Percentiles rank a stretch among this genome's conserved stretches.
These are phyloP conservation scores for Phytophthora hibernalis DNA, from an alignment of 352 stramenopile genomes.

Conservation along the genomic window DNA sequence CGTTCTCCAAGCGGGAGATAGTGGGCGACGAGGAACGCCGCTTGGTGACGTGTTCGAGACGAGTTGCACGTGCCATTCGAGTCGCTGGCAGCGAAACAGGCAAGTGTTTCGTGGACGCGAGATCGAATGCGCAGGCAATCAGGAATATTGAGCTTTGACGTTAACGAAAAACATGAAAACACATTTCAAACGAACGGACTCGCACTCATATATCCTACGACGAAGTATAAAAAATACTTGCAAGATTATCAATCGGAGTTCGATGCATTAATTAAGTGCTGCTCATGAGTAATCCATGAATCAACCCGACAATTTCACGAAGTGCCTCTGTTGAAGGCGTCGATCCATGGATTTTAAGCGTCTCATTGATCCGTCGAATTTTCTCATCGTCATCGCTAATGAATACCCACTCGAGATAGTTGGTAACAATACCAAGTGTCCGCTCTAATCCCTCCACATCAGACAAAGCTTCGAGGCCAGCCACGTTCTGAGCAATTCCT, in stretches of 20 bases:
- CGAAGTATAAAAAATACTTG: too few species aligned
- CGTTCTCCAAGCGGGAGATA: conserved; percentile 24
- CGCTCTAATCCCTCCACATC: conserved; percentile 24
- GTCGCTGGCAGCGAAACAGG: too few species aligned
- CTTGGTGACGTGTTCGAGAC: conserved; percentile 53
- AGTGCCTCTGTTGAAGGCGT: conserved; percentile 8
- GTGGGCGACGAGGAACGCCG: conserved; percentile 22
- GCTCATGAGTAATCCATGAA: conserved; percentile 15
- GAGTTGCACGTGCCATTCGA: conserved; percentile 67
- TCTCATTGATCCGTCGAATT: conserved; percentile 12
- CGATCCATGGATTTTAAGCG: background rate
- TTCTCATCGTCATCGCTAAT: conserved; percentile 29
- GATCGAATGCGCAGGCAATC: too few species aligned
- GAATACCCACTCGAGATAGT: conserved; percentile 32
- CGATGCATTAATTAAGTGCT: background rate
- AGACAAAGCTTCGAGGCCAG: conserved; percentile 33
- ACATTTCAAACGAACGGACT: too few species aligned
- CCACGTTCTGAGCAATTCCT: conserved; percentile 32
- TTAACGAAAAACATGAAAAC: too few species aligned
- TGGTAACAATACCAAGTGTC: conserved; percentile 38
- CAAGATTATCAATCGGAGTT: too few species aligned
- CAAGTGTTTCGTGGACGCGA: too few species aligned
- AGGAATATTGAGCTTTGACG: too few species aligned
- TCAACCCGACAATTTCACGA: conserved; percentile 7
- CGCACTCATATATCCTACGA: too few species aligned